phyloP scores from a whole-genome alignment of 2,329 filamentous ascomycete genomes.

The Alternaria longipes region DNA sequence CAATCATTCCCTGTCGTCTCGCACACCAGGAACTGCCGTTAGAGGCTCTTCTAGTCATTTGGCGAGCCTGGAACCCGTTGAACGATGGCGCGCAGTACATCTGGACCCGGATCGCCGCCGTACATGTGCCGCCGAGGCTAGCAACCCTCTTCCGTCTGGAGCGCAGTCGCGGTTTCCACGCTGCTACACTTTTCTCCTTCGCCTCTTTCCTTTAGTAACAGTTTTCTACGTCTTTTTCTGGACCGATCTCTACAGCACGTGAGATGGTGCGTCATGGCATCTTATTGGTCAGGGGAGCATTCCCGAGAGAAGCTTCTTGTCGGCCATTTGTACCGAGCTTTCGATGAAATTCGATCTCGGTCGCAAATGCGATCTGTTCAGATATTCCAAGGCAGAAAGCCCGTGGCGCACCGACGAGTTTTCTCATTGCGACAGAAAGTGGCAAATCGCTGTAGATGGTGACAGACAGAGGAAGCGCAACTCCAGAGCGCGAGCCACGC shows the following conservation, averaged over 20 bases:
- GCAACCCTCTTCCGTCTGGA: slow-evolving; percentile 2
- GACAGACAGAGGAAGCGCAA: neutral
- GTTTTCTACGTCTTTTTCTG: neutral
- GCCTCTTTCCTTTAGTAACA: neutral
- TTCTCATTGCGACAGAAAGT: slow-evolving; percentile 2
- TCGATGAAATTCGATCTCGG: slow-evolving; percentile 15
- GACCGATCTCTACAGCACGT: slow-evolving; percentile 13
- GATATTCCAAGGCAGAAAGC: slow-evolving; percentile 1
- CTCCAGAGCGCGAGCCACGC: slow-evolving; percentile 3
- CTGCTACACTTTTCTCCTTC: neutral
- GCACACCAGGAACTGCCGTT: neutral
- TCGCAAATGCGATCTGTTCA: slow-evolving; percentile 12
- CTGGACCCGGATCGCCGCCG: slow-evolving; percentile 11
- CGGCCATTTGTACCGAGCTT: slow-evolving; percentile 18
- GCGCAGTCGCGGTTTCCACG: neutral
- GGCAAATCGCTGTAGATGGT: slow-evolving; percentile 9
- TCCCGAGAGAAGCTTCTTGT: slow-evolving; percentile 16
- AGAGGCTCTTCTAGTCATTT: neutral
- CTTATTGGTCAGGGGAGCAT: slow-evolving; percentile 20
- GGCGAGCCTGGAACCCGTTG: slow-evolving; percentile 7
- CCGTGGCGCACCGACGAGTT: neutral
- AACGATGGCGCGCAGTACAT: slow-evolving; percentile 1
- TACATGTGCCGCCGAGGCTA: slow-evolving; percentile 15
- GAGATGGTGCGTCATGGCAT: slow-evolving; percentile 10
- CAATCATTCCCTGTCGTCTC: slow-evolving; percentile 3